phyloP scores from a whole-genome alignment of 1,284 basidiomycete genomes.

The Pisolithus thermaeus region DNA sequence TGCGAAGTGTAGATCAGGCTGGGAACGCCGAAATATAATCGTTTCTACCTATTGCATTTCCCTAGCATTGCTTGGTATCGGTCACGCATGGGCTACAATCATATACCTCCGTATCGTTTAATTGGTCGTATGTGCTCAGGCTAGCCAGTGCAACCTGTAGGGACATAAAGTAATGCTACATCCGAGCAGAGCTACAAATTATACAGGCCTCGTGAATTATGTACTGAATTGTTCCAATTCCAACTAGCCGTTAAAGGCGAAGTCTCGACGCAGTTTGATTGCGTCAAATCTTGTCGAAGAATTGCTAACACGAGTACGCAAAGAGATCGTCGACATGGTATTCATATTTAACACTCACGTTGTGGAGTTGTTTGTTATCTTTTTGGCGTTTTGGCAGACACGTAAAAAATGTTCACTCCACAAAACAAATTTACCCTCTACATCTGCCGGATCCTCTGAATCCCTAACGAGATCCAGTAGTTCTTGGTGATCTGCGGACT shows the following conservation, averaged over 20 bases:
- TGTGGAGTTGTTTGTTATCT: background rate
- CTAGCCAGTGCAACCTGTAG: too few species aligned
- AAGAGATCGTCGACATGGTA: background rate
- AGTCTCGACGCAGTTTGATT: slow-evolving; percentile 14
- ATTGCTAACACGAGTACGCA: background rate
- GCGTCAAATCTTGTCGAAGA: slow-evolving; percentile 11
- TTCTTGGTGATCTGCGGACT: slow-evolving; percentile 8
- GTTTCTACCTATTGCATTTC: background rate
- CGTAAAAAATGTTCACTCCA: slow-evolving; percentile 19
- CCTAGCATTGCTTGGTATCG: too few species aligned
- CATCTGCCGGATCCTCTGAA: slow-evolving; percentile 11
- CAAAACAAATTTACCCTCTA: slow-evolving; percentile 16
- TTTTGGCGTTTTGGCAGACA: slow-evolving; percentile 8
- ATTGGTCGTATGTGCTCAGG: too few species aligned
- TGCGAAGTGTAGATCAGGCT: slow-evolving; percentile 64
- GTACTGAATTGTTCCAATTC: slow-evolving; percentile 25
- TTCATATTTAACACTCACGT: slow-evolving; percentile 15
- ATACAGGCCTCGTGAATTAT: too few species aligned
- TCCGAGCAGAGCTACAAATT: too few species aligned
- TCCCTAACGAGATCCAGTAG: slow-evolving; percentile 17
- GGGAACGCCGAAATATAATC: slow-evolving; percentile 38
- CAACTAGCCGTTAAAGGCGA: slow-evolving; percentile 19
- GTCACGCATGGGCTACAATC: too few species aligned
- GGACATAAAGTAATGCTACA: too few species aligned
- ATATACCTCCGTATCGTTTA: too few species aligned